Percentiles rank a stretch among this genome's conserved stretches.
These are phyloP conservation scores for Hanseniaspora thailandica DNA, from an alignment of 805 yeast species.

Conservation along the genomic window DNA sequence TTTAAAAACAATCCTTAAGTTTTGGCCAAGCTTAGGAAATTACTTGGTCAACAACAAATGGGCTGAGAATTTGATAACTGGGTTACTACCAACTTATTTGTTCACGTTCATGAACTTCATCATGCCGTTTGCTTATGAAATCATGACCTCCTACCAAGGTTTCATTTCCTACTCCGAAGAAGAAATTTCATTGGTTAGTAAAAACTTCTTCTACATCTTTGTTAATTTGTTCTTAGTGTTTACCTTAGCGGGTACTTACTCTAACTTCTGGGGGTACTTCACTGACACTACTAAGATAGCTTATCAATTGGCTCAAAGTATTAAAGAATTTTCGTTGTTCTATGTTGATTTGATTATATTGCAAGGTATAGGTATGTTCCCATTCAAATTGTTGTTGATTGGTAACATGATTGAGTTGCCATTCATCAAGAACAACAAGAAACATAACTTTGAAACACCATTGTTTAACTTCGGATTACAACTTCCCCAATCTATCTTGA, in stretches of 20 bases:
- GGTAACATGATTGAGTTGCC: conserved; percentile 73
- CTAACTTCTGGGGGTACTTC: conserved; percentile 63
- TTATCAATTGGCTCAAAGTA: conserved; percentile 67
- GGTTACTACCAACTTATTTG: conserved; percentile 79
- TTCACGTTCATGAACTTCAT: conserved; percentile 73
- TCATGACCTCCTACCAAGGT: conserved; percentile 75
- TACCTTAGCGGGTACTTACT: conserved; percentile 86
- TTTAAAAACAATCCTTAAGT: conserved; percentile 59
- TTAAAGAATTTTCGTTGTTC: conserved; percentile 68
- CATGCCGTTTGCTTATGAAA: conserved; percentile 77
- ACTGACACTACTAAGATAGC: conserved; percentile 88
- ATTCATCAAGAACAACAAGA: conserved; percentile 48
- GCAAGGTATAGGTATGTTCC: conserved; percentile 82
- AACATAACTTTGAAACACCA: conserved; percentile 74
- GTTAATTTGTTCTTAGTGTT: conserved; percentile 88
- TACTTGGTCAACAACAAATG: conserved; percentile 51
- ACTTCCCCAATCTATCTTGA: conserved; percentile 81
- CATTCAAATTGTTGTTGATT: conserved; percentile 68
- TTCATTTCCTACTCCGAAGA: conserved; percentile 86
- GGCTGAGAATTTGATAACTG: conserved; percentile 74
- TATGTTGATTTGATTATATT: conserved; percentile 77
- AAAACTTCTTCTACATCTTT: conserved; percentile 88
- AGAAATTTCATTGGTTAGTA: conserved; percentile 77
- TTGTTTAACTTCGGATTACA: conserved; percentile 81
- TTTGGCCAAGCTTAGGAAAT: conserved; percentile 74